A percentile compares a stretch with the other conserved stretches of the same genome.
phyloP scores from a whole-genome alignment of 768 basidiomycete species.

The Russula sp. region DNA sequence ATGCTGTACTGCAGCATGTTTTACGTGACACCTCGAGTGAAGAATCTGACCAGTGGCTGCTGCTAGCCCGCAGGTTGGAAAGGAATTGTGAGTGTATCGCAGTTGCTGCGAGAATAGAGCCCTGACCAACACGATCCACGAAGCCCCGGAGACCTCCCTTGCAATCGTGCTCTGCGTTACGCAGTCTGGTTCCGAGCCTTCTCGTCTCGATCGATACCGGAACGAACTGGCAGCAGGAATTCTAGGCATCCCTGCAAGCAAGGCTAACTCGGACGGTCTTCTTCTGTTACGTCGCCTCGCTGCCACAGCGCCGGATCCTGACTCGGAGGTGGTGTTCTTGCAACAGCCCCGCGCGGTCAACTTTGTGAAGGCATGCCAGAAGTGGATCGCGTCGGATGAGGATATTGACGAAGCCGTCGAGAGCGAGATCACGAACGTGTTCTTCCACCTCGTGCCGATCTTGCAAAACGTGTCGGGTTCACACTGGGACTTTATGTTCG shows the following conservation, averaged over 20 bases:
- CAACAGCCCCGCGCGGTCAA: conserved; percentile 83
- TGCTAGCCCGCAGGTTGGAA: conserved; percentile 58
- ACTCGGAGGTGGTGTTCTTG: conserved; percentile 78
- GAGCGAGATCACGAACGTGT: conserved; percentile 66
- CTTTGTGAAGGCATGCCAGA: conserved; percentile 74
- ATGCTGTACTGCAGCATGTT: conserved; percentile 52
- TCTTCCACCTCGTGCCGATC: conserved; percentile 74
- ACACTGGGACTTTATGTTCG: conserved; percentile 93
- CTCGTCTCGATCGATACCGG: conserved; percentile 69
- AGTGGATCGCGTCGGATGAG: conserved; percentile 65
- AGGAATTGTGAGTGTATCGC: conserved; percentile 44
- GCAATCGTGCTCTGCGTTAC: conserved; percentile 60
- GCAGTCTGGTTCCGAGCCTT: conserved; percentile 58
- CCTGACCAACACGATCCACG: not conserved
- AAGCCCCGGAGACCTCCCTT: conserved; percentile 68
- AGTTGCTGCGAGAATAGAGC: not conserved
- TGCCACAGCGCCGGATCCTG: conserved; percentile 67
- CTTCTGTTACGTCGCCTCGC: conserved; percentile 60
- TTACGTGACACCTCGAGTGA: conserved; percentile 50
- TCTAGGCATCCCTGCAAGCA: conserved; percentile 54
- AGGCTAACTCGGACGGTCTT: conserved; percentile 67
- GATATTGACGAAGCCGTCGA: conserved; percentile 76
- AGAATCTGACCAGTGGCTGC: conserved; percentile 77
- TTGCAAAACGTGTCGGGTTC: conserved; percentile 78
- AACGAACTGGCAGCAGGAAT: conserved; percentile 87